Conservation (phyloP, 768 basidiomycete genomes). For the Panellus pusillus region DNA sequence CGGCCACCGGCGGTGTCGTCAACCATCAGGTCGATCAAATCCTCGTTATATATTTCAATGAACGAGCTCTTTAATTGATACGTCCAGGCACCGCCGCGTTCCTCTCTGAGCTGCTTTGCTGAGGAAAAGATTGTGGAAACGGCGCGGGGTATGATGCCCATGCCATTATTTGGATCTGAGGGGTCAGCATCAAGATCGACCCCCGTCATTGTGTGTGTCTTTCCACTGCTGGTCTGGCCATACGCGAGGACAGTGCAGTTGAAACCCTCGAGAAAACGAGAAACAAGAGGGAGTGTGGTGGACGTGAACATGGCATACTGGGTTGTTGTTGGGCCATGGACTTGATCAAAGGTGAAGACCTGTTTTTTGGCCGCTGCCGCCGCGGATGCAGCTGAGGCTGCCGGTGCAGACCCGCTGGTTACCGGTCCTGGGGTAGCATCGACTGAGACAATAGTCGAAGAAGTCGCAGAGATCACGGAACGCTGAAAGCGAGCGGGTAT, state of each 20-base stretch:
- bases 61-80: constrained; percentile 86
- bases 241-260: constrained; percentile 99
- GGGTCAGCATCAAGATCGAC: constrained; percentile 87
- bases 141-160: constrained; percentile 95
- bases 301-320: constrained; percentile 85
- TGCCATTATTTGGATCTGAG: constrained; percentile 75
- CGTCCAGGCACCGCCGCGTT: constrained; percentile 73
- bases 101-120: constrained; percentile 75
- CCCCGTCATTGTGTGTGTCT: constrained; percentile 98
- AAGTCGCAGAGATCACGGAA: constrained; percentile 77
- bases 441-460: constrained; percentile 76
- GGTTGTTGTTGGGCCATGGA: constrained; percentile 80
- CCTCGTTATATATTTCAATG: constrained; percentile 99
- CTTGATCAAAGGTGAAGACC: constrained; percentile 90
- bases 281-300: constrained; percentile 82
- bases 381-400: constrained; percentile 43
- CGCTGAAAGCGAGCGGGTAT: constrained; percentile 95
- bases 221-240: constrained; percentile 95
- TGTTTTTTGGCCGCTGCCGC: constrained; percentile 70
- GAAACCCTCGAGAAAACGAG: constrained; percentile 89
- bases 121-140: constrained; percentile 84
- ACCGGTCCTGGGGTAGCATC: constrained; percentile 60
- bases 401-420: constrained; percentile 49
- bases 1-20: constrained; percentile 66
- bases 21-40: constrained; percentile 90